Base-by-base conservation (phyloP, 768 basidiomycete species). In the Lepiota venenata region DNA sequence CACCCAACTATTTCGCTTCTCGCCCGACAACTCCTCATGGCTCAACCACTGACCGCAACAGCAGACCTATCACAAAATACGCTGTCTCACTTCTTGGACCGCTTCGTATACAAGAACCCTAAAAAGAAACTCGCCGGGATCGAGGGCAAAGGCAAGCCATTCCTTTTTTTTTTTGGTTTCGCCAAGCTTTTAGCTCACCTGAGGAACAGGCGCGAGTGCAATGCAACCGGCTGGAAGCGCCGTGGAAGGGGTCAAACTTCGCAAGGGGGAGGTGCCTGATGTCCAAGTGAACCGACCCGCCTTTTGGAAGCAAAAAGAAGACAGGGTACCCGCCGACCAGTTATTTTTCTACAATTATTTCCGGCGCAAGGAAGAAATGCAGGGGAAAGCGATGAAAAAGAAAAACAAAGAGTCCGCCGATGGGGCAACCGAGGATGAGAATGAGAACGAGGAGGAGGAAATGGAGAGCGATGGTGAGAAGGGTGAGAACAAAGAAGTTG, bases 21-120 rank as follows among this genome's bases (percentile, higher is more conserved):
- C 61, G 88, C 93, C 0, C 80, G 80, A 6, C 91, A 97, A 65
- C 80, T 99, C 10, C 79, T 98, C 46, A 64, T 74, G 1, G 80
- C 78, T 7, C 77, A 86, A 45, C 86, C 88, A 0, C 72, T 98
- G 10, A 91, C 92, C 0, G 87, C 90, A 9, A 87, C 83, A 8
- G 80, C 92, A 0, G 95, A 98, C 64, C 87, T 99, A 45, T 85
- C 91, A 9, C 84, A 93, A 53, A 94, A 97, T 72, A 95, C 94
- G 0, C 82, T 98, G 20, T 87, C 91, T 0, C 91, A 94, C 63
- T 98, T 99, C 82, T 81, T 98, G 38, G 97, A 98, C 66, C 84
- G 95, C 2, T 98, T 98, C 72, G 91, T 98, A 40, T 98, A 93
- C 76, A 92, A 94, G 69, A 98, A 98, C 66, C 87, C 94, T 1